phyloP scores from a whole-genome alignment of 169 alveolate genomes.

The Eimeria necatrix region DNA sequence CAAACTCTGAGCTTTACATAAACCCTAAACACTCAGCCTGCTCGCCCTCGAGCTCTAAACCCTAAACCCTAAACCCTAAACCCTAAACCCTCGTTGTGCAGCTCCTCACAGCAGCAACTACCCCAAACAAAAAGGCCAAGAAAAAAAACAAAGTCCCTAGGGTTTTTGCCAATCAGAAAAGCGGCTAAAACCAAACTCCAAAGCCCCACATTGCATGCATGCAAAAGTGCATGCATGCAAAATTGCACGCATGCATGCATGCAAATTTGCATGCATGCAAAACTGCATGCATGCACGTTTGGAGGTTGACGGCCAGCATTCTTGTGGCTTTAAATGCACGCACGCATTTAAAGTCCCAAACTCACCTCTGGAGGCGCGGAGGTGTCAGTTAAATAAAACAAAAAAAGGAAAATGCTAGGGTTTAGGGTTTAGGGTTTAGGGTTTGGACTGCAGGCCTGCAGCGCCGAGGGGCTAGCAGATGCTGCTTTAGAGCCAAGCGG shows the following conservation, averaged over 20 bases:
- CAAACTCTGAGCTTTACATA: no score
- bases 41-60: no score
- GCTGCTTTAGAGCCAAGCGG: constrained; percentile 30
- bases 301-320: not conserved
- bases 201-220: no score
- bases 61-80: no score
- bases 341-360: not conserved
- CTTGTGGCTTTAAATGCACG: not conserved
- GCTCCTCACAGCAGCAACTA: no score
- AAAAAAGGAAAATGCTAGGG: not conserved
- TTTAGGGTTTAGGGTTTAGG: constrained; percentile 23
- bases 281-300: not conserved
- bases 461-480: not conserved
- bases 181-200: no score
- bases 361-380: not conserved
- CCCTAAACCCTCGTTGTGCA: no score
- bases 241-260: not conserved
- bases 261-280: not conserved
- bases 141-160: no score
- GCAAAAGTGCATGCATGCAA: no score
- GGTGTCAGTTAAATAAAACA: not conserved
- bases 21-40: no score
- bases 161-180: no score
- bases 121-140: no score
- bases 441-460: constrained; percentile 1